A percentile compares a stretch with the other conserved stretches of the same genome.
These are phyloP conservation scores for Sporothrix humicola DNA, from an alignment of 2,329 filamentous ascomycete species.

Conservation along the genomic window DNA sequence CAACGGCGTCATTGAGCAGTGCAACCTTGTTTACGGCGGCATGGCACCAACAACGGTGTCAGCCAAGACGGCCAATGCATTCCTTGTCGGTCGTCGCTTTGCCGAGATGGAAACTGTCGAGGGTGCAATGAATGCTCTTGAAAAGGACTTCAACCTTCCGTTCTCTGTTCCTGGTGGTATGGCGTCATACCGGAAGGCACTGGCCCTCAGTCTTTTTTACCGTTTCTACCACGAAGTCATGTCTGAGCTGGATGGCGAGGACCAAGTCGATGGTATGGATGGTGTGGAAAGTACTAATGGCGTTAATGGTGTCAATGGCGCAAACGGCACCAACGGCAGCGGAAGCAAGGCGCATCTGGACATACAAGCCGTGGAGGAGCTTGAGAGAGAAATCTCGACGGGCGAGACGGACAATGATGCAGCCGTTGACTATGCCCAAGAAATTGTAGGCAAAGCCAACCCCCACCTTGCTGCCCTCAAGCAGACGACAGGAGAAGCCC, in stretches of 20 bases:
- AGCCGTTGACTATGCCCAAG: constrained; percentile 78
- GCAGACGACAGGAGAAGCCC: constrained; percentile 90
- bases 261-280: constrained; percentile 31
- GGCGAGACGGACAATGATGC: constrained; percentile 79
- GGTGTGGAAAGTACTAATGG: constrained; percentile 35
- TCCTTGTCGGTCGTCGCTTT: constrained; percentile 77
- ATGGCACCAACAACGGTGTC: constrained; percentile 93
- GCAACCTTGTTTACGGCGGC: constrained; percentile 87
- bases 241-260: constrained; percentile 57
- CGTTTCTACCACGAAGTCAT: constrained; percentile 93
- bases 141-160: constrained; percentile 82
- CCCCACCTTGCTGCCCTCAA: constrained; percentile 90
- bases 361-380: constrained; percentile 77
- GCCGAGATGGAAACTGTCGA: constrained; percentile 84
- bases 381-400: constrained; percentile 81
- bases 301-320: constrained; percentile 30
- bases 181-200: constrained; percentile 91
- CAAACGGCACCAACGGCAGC: neutral
- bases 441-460: constrained; percentile 82
- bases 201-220: constrained; percentile 95
- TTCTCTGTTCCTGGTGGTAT: constrained; percentile 96
- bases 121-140: constrained; percentile 87
- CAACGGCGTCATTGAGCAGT: constrained; percentile 72
- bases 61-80: constrained; percentile 77
- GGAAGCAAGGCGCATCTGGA: constrained; percentile 54